Evolutionary conservation across 805 yeast genomes (phyloP).

Genomic region (Kazachstania viticola): DNA sequence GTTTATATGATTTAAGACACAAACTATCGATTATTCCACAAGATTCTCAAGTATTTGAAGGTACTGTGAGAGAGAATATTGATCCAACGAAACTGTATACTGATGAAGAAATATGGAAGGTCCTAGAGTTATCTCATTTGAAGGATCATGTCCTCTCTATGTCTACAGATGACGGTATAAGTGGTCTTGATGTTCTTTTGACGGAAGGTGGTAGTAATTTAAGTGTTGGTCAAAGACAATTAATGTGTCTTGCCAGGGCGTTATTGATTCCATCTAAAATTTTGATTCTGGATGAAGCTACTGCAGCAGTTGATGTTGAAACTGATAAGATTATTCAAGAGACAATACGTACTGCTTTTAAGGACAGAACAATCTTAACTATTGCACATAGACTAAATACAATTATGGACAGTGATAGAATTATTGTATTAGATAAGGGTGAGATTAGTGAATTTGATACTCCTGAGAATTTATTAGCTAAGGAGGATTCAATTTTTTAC

Average conservation of each 20-base stretch:
- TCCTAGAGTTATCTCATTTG: slow-evolving; percentile 66
- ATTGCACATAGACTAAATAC: slow-evolving; percentile 81
- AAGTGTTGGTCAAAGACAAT: slow-evolving; percentile 69
- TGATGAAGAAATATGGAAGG: slow-evolving; percentile 79
- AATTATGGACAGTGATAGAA: slow-evolving; percentile 68
- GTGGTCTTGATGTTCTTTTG: slow-evolving; percentile 41
- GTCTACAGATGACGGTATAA: slow-evolving; percentile 45
- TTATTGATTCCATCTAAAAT: slow-evolving; percentile 51
- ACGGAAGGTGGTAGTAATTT: slow-evolving; percentile 62
- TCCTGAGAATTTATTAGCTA: slow-evolving; percentile 53
- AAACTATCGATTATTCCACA: slow-evolving; percentile 82
- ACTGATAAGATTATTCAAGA: slow-evolving; percentile 70
- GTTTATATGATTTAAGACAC: slow-evolving; percentile 67
- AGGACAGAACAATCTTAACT: slow-evolving; percentile 67
- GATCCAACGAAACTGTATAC: slow-evolving; percentile 64
- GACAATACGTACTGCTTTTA: slow-evolving; percentile 64
- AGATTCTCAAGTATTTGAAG: slow-evolving; percentile 87
- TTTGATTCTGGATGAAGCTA: slow-evolving; percentile 72
- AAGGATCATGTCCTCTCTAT: slow-evolving; percentile 47
- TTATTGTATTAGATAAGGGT: slow-evolving; percentile 68
- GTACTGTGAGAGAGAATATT: slow-evolving; percentile 71
- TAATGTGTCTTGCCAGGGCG: slow-evolving; percentile 75
- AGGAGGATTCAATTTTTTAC: slow-evolving; percentile 61
- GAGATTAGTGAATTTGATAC: slow-evolving; percentile 65
- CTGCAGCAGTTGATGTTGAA: slow-evolving; percentile 82